Percentiles rank a stretch among this genome's conserved stretches.
phyloP scores from a whole-genome alignment of 2,329 filamentous ascomycete species.

The Akanthomyces muscarius region DNA sequence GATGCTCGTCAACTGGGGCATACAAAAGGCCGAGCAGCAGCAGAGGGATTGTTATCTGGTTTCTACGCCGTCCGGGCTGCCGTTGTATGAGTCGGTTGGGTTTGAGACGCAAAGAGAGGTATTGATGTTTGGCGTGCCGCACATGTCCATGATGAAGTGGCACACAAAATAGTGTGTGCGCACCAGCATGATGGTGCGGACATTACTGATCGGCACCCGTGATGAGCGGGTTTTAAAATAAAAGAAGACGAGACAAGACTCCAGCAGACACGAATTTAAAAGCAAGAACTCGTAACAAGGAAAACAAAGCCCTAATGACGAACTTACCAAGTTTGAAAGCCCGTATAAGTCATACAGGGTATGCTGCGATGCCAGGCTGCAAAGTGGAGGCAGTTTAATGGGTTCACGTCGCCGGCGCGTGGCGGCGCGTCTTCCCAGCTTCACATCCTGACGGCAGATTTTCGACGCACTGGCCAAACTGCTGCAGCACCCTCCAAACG shows the following conservation, averaged over 20 bases:
- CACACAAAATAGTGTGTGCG: neutral
- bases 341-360: neutral
- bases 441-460: neutral
- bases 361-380: neutral
- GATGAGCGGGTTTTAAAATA: neutral
- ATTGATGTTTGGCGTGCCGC: conserved; percentile 17
- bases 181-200: rapidly evolving
- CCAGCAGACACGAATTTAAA: neutral
- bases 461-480: neutral
- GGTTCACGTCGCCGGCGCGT: conserved; percentile 7
- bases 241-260: neutral
- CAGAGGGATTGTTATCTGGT: conserved; percentile 19
- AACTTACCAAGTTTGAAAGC: neutral
- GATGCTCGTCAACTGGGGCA: conserved; percentile 20
- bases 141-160: conserved; percentile 19
- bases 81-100: conserved; percentile 16
- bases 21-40: conserved; percentile 17
- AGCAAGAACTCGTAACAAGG: neutral
- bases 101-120: conserved; percentile 16
- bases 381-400: conserved; percentile 16
- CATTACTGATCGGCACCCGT: no score
- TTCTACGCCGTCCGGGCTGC: conserved; percentile 18
- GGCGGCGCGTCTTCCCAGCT: conserved; percentile 10
- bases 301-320: neutral
- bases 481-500: neutral